Percentiles rank a stretch among this genome's conserved stretches.
These are phyloP conservation scores for Aspergillus sclerotioniger DNA, from an alignment of 495 filamentous ascomycete genomes.

Conservation along the genomic window DNA sequence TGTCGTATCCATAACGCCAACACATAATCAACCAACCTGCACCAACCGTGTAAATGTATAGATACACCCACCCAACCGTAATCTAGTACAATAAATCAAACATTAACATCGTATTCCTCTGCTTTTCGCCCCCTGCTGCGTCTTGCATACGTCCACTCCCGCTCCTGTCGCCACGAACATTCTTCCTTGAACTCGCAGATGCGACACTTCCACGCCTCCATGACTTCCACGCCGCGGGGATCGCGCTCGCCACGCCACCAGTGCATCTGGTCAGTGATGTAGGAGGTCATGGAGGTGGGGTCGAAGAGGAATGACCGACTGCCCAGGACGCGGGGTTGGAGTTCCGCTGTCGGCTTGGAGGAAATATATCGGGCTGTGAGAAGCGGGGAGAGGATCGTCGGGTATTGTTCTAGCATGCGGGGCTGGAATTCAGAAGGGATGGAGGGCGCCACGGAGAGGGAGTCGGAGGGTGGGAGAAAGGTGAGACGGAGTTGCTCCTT, in stretches of 20 bases:
- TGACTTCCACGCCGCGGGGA: conserved; percentile 76
- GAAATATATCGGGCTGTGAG: conserved; percentile 47
- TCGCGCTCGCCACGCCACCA: conserved; percentile 86
- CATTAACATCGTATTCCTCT: conserved; percentile 2
- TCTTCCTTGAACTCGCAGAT: conserved; percentile 62
- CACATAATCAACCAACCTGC: no score
- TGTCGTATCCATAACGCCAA: no score
- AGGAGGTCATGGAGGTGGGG: conserved; percentile 55
- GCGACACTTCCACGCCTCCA: conserved; percentile 89
- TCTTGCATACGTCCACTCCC: conserved; percentile 44
- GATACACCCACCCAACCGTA: no score
- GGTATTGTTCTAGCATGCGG: conserved; percentile 56
- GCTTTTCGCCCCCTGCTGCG: conserved; percentile 25
- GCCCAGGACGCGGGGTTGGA: conserved; percentile 55
- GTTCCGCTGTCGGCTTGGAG: conserved; percentile 28
- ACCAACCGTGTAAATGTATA: no score
- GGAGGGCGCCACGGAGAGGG: conserved; percentile 35
- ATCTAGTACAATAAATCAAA: not conserved
- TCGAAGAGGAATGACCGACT: conserved; percentile 69
- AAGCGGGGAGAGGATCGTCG: conserved; percentile 44
- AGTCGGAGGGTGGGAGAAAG: conserved; percentile 44
- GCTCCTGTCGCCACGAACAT: conserved; percentile 60
- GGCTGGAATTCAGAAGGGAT: conserved; percentile 53
- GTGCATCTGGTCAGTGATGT: conserved; percentile 65
- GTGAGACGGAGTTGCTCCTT: conserved; percentile 61